Evolutionary conservation across 495 filamentous ascomycete species (phyloP).

Genomic region (Aspergillus biplanus): DNA sequence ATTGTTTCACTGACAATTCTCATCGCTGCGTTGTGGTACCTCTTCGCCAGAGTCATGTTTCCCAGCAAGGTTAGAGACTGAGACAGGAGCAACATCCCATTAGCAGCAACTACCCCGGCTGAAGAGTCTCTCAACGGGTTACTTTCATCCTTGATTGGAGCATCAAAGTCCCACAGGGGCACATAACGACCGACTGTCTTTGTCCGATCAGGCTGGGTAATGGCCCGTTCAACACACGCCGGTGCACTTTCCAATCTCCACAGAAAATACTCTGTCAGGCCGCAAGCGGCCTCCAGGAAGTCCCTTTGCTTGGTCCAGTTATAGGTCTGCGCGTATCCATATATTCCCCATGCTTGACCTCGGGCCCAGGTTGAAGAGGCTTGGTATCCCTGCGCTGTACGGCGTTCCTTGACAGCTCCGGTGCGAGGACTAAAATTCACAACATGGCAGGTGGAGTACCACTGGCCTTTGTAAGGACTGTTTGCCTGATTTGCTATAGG

Average conservation of each 20-base stretch:
- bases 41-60: background rate
- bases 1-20: conserved; percentile 40
- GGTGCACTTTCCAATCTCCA: conserved; percentile 25
- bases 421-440: conserved; percentile 42
- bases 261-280: conserved; percentile 44
- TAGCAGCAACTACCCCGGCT: conserved; percentile 44
- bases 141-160: conserved; percentile 31
- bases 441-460: conserved; percentile 41
- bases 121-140: conserved; percentile 36
- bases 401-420: conserved; percentile 31
- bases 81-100: conserved; percentile 43
- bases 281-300: conserved; percentile 39
- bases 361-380: conserved; percentile 47
- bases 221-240: conserved; percentile 4
- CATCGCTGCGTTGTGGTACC: conserved; percentile 37
- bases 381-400: conserved; percentile 47
- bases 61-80: conserved; percentile 20
- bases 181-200: conserved; percentile 24
- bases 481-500: background rate
- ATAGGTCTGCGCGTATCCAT: conserved; percentile 49
- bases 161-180: conserved; percentile 45
- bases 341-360: conserved; percentile 53
- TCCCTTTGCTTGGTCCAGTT: conserved; percentile 41
- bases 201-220: background rate
- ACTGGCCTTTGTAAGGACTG: background rate